These are phyloP conservation scores for Cyclotella choctawhatcheeana DNA, from an alignment of 108 stramenopile species.

Conservation along the genomic window DNA sequence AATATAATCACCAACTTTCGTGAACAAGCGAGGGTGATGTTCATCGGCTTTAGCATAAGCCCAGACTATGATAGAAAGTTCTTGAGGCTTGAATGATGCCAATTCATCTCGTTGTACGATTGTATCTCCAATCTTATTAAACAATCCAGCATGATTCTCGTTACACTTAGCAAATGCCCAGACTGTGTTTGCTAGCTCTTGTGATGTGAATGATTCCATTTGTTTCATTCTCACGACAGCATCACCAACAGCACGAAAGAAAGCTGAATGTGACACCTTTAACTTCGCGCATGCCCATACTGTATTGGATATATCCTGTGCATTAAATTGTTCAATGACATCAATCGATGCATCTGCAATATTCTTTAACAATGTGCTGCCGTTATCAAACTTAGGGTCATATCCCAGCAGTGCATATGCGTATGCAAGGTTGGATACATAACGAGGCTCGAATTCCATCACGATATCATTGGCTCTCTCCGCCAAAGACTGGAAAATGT, in stretches of 20 bases:
- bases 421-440: constrained; percentile 9
- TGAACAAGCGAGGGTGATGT: not conserved
- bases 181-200: not conserved
- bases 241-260: not conserved
- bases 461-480: too few species aligned
- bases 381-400: not conserved
- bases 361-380: not conserved
- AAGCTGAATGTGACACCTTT: not conserved
- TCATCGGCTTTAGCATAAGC: constrained; percentile 3
- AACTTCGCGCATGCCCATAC: constrained; percentile 6
- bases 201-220: not conserved
- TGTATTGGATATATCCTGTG: not conserved
- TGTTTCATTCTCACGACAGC: not conserved
- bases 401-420: constrained; percentile 2
- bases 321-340: not conserved
- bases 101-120: not conserved
- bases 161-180: not conserved
- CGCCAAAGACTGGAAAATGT: too few species aligned
- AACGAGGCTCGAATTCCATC: not conserved
- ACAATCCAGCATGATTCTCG: not conserved
- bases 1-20: not conserved
- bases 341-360: not conserved
- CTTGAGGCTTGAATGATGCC: constrained; percentile 24
- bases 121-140: not conserved
- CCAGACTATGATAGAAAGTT: constrained; percentile 8